These are phyloP conservation scores for Cercospora zeina DNA, from an alignment of 2,329 filamentous ascomycete genomes.

Conservation along the genomic window DNA sequence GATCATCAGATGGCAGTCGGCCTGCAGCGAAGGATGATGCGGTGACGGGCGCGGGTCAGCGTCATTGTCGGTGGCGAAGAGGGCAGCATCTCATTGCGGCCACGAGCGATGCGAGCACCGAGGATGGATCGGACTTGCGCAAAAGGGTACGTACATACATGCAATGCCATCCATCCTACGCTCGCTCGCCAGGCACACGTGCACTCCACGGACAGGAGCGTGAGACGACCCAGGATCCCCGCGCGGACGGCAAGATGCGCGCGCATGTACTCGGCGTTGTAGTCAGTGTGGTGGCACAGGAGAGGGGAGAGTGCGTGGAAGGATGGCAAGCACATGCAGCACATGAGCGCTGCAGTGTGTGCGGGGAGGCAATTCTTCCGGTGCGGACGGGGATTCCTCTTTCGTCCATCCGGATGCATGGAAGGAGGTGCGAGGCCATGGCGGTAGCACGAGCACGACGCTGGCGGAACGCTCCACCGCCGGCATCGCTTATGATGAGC, in stretches of 20 bases:
- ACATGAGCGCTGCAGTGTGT: neutral
- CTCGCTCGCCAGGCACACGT: conserved; percentile 5
- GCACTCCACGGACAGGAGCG: neutral
- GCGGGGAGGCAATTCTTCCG: conserved; percentile 10
- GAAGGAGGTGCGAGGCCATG: neutral
- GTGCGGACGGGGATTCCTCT: conserved; percentile 7
- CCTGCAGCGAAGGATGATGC: conserved; percentile 9
- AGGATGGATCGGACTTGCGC: neutral
- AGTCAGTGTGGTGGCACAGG: conserved; percentile 7
- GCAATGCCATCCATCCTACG: no score
- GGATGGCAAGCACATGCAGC: neutral
- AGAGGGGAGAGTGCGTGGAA: conserved; percentile 13
- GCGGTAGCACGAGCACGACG: neutral
- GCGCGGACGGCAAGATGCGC: neutral
- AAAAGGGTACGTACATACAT: no score
- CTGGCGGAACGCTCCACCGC: neutral
- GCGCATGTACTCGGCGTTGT: conserved; percentile 5
- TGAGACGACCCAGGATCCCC: conserved; percentile 4
- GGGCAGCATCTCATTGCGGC: neutral
- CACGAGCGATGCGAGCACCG: neutral
- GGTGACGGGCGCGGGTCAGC: conserved; percentile 8
- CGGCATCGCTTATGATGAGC: neutral
- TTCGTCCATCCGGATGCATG: conserved; percentile 1
- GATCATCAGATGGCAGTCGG: conserved; percentile 5
- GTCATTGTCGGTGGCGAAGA: neutral